Base-by-base conservation (phyloP, 2,329 filamentous ascomycete species). In the Aspergillus quadricinctus region DNA sequence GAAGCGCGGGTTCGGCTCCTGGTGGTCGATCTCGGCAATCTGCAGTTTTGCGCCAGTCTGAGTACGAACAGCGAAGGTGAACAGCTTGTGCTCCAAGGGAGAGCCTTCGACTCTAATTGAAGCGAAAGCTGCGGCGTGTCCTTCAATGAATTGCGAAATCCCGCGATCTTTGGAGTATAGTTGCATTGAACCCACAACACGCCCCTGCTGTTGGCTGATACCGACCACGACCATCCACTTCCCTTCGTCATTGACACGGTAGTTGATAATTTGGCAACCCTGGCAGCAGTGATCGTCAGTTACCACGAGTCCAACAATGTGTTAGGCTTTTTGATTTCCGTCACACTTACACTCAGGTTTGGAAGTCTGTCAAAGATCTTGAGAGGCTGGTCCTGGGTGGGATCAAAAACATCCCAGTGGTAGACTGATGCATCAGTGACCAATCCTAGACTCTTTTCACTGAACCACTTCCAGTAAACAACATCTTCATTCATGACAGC, bases 191-290 rank as follows among this genome's bases (percentile, higher is more conserved):
- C 94, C 94, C 45, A 95, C 92, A 45, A 99, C 92, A 59, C 94
- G 90, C 56, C 92, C 93, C 72, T 92, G 88, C 71, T 95, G 89
- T 73, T 92, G 90, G 57, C 92, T 92, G 68, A 99, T 99, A 69
- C 94, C 94, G 57, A 99, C 92, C 55, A 97, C 88, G 29, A 95
- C 92, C 87, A 96, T 96, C 94, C 94, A 99, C 78, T 96, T 96
- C 73, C 92, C 91, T 64, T 99, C 93, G 63, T 88, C 86, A 75
- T 93, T 97, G 66, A 95, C 90, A 66, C 93, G 91, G 79, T 99
- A 99, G 80, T 97, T 99, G 84, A 99, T 99, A 76, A 99, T 99
- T 85, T 99, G 94, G 77, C 91, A 95, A 64, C 88, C 89, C 90
- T 95, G 25, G 11, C 68, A 54, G 37, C 27, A 58, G 19, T 29